Evolutionary conservation across 495 filamentous ascomycete species (phyloP).

Genomic region (Neurospora sp.): DNA sequence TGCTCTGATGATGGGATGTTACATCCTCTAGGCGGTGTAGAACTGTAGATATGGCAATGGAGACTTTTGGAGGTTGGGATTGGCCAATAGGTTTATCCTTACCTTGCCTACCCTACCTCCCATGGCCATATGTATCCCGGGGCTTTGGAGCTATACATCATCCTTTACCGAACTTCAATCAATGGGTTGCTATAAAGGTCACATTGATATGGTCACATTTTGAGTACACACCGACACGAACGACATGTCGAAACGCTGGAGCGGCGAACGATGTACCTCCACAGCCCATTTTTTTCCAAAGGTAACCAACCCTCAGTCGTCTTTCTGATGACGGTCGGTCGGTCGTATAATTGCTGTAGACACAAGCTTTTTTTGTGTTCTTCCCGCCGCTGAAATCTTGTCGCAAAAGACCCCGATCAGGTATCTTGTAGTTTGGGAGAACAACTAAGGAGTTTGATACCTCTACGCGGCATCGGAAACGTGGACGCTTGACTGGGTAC

Average conservation of each 20-base stretch:
- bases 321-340: neutral
- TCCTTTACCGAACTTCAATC: neutral
- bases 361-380: too few species aligned
- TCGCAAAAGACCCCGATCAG: neutral
- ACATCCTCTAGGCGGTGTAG: neutral
- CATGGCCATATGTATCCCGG: neutral
- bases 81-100: neutral
- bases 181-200: neutral
- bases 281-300: neutral
- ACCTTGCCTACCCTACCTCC: neutral
- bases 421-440: too few species aligned
- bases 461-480: too few species aligned
- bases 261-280: neutral
- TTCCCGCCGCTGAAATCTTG: neutral
- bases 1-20: neutral
- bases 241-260: neutral
- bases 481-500: neutral
- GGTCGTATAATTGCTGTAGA: too few species aligned
- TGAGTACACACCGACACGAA: neutral
- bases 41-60: neutral
- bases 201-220: neutral
- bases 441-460: too few species aligned
- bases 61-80: neutral
- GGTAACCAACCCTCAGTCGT: neutral
- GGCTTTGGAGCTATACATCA: neutral